Evolutionary conservation across 495 filamentous ascomycete genomes (phyloP), one percentile per base, ranked within the genome.

Genomic region (Letharia columbiana): DNA sequence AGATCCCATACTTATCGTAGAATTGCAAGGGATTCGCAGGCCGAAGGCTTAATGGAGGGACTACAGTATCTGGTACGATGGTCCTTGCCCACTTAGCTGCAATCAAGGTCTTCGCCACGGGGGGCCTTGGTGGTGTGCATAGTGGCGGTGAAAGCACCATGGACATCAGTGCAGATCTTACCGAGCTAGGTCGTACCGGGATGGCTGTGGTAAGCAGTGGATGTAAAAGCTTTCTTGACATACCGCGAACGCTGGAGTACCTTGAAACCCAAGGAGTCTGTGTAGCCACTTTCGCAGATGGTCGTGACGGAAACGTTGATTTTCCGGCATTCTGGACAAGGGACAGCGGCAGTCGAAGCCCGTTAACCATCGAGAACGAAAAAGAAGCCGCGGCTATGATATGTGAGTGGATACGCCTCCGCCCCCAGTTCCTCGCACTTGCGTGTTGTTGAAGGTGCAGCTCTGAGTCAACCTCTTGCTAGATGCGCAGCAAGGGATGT

Each of bases 201-300:
- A 86, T 98, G 52, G 87, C 92, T 37, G 92, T 98, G 12, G 81
- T 98, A 39, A 89, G 88, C 74, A 90, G 89, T 63, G 94, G 94
- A 6, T 93, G 91, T 71, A 98, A 98, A 77, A 91, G 94, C 70
- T 98, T 98, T 74, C 78, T 98, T 13, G 94, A 98, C 72, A 89
- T 97, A 66, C 88, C 89, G 10, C 81, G 89, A 63, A 98, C 94
- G 3, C 80, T 98, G 3, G 94, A 98, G 77, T 96, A 90, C 69
- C 83, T 98, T 23, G 94, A 98, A 75, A 98, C 94, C 0, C 89
- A 96, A 74, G 94, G 94, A 9, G 91, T 89, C 40, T 81, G 86
- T 59, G 91, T 96, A 8, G 86, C 85, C 31, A 96, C 94, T 0
- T 98, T 97, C 80, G 86, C 91, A 5, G 90, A 95, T 77, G 89